Base-by-base conservation (phyloP, 495 filamentous ascomycete species). In the Amphirosellinia nigrospora region DNA sequence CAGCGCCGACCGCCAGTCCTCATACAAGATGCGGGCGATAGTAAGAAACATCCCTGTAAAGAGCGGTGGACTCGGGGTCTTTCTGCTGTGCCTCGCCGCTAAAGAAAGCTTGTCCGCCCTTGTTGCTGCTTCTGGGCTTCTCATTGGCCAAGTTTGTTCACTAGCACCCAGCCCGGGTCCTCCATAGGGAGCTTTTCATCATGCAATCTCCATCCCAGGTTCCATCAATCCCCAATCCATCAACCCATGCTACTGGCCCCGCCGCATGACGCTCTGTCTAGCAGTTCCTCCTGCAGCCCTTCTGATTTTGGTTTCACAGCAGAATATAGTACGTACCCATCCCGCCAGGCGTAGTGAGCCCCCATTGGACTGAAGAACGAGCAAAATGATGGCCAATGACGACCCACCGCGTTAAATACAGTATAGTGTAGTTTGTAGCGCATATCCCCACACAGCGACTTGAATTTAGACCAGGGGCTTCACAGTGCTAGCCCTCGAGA, bases 21-120 rank as follows among this genome's bases (percentile, higher is more conserved):
- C 76, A 76, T 74, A 78, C 69, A 78, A 78, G 64, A 66, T 70
- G 69, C 64, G 53, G 65, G 69, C 71, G 66, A 70, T 48, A 71
- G 70, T 72, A 58, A 64, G 66, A 76, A 76, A 68, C 11, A 78
- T 69, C 76, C 76, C 30, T 76, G 76, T 50, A 78, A 78, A 76
- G 72, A 76, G 76, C 76, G 76, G 76, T 78, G 76, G 76, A 30
- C 76, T 78, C 72, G 76, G 76, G 74, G 74, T 76, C 74, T 73
- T 72, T 66, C 62, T 73, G 70, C 66, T 73, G 70, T 74, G 71
- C 74, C 71, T 76, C 76, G 76, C 76, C 76, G 76, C 76, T 72
- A 66, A 71, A 72, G 50, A 59, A 70, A 70, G 68, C 68, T 70
- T 70, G 68, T 70, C 68, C 59, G 34, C 38, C 68, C 68, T 48